Evolutionary conservation across 1,284 basidiomycete species (phyloP).

Genomic region (Austroboletus novae-zelandiae): DNA sequence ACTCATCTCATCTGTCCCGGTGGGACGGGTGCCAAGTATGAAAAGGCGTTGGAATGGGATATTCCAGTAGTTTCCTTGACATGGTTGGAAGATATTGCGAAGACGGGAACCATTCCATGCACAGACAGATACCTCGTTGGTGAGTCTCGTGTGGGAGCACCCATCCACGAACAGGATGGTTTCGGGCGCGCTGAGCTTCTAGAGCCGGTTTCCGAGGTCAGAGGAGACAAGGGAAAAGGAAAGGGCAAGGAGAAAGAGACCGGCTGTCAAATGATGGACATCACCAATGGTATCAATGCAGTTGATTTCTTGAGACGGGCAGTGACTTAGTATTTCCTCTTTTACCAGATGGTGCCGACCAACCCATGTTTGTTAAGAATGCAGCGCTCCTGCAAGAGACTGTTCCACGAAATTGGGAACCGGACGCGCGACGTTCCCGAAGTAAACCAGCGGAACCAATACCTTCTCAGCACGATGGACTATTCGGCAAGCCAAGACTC

Average conservation of each 20-base stretch:
- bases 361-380: constrained; percentile 21
- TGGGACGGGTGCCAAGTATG: constrained; percentile 62
- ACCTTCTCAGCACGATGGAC: neutral
- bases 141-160: constrained; percentile 1
- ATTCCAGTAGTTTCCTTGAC: constrained; percentile 57
- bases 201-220: neutral
- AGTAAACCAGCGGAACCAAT: neutral
- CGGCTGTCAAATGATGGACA: constrained; percentile 34
- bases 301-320: neutral
- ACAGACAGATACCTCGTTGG: constrained; percentile 18
- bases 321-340: neutral
- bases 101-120: constrained; percentile 42
- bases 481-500: constrained; percentile 23
- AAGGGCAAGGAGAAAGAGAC: constrained; percentile 28
- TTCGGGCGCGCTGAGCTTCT: neutral
- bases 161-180: neutral
- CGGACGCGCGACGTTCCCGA: neutral
- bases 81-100: constrained; percentile 60
- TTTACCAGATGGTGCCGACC: constrained; percentile 3
- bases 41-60: constrained; percentile 71
- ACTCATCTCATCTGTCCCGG: constrained; percentile 76
- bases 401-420: neutral
- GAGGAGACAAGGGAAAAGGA: constrained; percentile 21
- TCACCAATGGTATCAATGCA: constrained; percentile 31
- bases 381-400: constrained; percentile 20